A percentile compares a stretch with the other conserved stretches of the same genome.
Conservation (phyloP, 2,329 filamentous ascomycete species). For the Venturia carpophila region DNA sequence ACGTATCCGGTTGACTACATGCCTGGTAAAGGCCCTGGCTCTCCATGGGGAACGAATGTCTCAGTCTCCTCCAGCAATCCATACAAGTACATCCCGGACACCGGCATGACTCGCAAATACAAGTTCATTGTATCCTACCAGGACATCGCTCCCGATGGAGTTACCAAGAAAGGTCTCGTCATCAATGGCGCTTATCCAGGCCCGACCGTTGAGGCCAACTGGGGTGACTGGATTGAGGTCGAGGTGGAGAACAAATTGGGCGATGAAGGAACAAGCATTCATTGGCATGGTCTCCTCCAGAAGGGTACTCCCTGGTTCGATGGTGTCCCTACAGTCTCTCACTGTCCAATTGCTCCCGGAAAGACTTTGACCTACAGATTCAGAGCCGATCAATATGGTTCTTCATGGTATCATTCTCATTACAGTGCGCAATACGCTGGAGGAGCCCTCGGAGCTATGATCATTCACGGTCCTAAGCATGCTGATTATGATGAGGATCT, state of each 20-base stretch:
- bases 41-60: constrained; percentile 14
- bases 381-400: constrained; percentile 23
- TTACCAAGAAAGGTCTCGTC: constrained; percentile 25
- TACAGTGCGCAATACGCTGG: constrained; percentile 27
- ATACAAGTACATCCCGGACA: constrained; percentile 27
- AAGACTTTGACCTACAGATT: constrained; percentile 25
- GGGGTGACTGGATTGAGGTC: constrained; percentile 28
- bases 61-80: constrained; percentile 19
- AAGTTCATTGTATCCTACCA: constrained; percentile 22
- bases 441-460: constrained; percentile 25
- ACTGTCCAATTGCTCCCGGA: constrained; percentile 32
- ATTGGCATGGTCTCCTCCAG: constrained; percentile 30
- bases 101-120: constrained; percentile 29
- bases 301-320: constrained; percentile 30
- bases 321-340: constrained; percentile 29
- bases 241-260: constrained; percentile 23
- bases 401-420: constrained; percentile 22
- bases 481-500: constrained; percentile 34
- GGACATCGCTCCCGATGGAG: constrained; percentile 26
- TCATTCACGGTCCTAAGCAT: constrained; percentile 25
- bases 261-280: constrained; percentile 30
- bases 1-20: not conserved
- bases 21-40: not conserved
- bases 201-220: constrained; percentile 32
- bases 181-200: constrained; percentile 33